Percentiles rank a stretch among this genome's conserved stretches.
Evolutionary conservation across 148 eudicot species (phyloP).

Genomic region (Chenopodium berlandieri): DNA sequence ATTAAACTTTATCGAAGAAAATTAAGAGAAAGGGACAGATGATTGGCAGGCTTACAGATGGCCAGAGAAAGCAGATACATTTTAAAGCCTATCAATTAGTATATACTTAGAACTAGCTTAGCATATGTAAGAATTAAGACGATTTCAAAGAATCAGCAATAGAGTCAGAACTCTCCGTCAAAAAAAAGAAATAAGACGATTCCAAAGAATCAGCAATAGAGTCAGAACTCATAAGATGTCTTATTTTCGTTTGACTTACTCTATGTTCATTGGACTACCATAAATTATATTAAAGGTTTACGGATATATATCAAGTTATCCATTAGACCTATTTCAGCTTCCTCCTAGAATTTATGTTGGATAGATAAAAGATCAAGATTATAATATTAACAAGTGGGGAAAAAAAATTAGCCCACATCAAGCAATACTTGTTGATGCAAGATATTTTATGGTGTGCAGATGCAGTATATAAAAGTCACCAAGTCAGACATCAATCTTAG

Average conservation of each 20-base stretch:
- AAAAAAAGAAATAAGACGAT: not conserved
- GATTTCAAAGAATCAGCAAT: not conserved
- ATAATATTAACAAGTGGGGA: too few relatives aligned
- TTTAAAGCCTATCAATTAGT: not conserved
- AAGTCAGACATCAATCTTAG: not conserved
- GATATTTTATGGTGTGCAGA: too few relatives aligned
- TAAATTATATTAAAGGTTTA: not conserved
- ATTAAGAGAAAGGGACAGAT: not conserved
- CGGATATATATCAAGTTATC: too few relatives aligned
- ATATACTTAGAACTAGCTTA: not conserved
- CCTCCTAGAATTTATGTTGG: too few relatives aligned
- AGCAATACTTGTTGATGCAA: not conserved
- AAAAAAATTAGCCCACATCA: not conserved
- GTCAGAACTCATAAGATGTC: not conserved
- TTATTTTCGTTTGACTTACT: not conserved
- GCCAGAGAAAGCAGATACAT: not conserved
- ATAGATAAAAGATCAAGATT: too few relatives aligned
- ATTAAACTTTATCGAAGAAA: not conserved
- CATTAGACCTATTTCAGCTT: too few relatives aligned
- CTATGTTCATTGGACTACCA: not conserved
- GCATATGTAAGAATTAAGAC: not conserved
- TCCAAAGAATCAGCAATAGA: not conserved
- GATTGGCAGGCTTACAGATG: not conserved
- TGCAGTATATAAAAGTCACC: not conserved
- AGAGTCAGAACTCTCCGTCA: too few relatives aligned